Conservation (phyloP, 345 rosid genomes). For the Excoecaria cochinchinensis region DNA sequence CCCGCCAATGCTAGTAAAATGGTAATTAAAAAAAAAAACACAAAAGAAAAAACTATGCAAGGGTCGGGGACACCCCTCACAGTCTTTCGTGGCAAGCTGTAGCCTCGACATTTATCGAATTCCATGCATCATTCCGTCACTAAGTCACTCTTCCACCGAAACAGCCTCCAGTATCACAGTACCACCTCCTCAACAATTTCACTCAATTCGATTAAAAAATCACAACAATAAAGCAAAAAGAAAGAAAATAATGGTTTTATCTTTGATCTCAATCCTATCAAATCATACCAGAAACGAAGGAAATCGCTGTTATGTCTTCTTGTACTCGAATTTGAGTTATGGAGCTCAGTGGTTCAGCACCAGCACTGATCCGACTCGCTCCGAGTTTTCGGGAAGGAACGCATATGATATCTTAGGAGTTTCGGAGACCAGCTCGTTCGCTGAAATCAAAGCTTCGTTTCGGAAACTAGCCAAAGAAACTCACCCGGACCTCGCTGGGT, state of each 20-base stretch:
- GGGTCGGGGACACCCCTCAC: too few relatives aligned
- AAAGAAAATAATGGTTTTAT: constrained; percentile 25
- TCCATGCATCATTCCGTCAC: not conserved
- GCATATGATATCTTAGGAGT: constrained; percentile 77
- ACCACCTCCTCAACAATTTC: not conserved
- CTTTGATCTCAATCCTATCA: constrained; percentile 19
- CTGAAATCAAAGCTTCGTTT: constrained; percentile 88
- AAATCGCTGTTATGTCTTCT: constrained; percentile 11
- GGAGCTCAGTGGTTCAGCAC: constrained; percentile 45
- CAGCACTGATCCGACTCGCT: constrained; percentile 44
- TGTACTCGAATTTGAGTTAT: constrained; percentile 18
- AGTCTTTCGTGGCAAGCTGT: not conserved
- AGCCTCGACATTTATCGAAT: not conserved
- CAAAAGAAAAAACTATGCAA: too few relatives aligned
- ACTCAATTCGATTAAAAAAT: too few relatives aligned
- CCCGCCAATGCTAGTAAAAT: too few relatives aligned
- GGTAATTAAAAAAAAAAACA: too few relatives aligned
- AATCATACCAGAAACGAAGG: constrained; percentile 12
- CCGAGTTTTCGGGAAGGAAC: constrained; percentile 57
- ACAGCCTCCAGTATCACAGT: not conserved
- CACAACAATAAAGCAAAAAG: not conserved
- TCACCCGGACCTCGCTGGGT: constrained; percentile 74
- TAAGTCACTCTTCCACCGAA: not conserved
- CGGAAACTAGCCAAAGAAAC: constrained; percentile 80
- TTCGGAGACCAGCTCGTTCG: constrained; percentile 60